Evolutionary conservation across 2,329 filamentous ascomycete genomes (phyloP).

Genomic region (Neoarthrinium moseri): DNA sequence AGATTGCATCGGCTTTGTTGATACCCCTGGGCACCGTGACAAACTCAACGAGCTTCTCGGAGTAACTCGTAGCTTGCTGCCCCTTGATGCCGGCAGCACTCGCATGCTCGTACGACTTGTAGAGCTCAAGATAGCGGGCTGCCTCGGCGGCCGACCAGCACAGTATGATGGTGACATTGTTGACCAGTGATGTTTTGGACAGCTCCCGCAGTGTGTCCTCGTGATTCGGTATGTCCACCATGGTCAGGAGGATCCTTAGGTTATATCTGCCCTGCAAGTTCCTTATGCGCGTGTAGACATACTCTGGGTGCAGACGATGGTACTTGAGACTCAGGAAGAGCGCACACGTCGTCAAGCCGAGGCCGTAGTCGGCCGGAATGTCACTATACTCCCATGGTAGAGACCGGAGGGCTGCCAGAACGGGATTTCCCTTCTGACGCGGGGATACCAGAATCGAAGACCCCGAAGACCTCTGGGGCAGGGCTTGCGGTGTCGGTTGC

Average conservation of each 20-base stretch:
- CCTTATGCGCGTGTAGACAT: conserved; percentile 91
- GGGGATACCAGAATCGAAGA: conserved; percentile 87
- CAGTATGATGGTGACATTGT: conserved; percentile 87
- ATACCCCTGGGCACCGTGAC: conserved; percentile 85
- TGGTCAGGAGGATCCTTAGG: conserved; percentile 79
- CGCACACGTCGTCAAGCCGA: conserved; percentile 84
- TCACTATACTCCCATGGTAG: conserved; percentile 96
- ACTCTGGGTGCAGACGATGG: conserved; percentile 94
- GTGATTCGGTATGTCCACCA: conserved; percentile 95
- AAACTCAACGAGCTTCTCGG: conserved; percentile 87
- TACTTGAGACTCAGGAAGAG: conserved; percentile 95
- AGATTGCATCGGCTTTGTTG: conserved; percentile 92
- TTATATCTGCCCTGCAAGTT: conserved; percentile 82
- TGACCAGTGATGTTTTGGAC: conserved; percentile 87
- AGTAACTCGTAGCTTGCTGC: conserved; percentile 79
- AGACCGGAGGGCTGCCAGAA: conserved; percentile 77
- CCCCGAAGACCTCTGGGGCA: conserved; percentile 63
- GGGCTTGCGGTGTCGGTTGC: conserved; percentile 85
- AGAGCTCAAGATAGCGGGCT: conserved; percentile 88
- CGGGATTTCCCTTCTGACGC: conserved; percentile 92
- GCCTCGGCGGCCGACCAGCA: conserved; percentile 96
- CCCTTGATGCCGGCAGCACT: conserved; percentile 78
- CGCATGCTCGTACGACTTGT: conserved; percentile 91
- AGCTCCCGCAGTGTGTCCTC: conserved; percentile 87
- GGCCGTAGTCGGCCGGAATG: conserved; percentile 90